Conservation (phyloP, 2,329 filamentous ascomycete genomes). For the Alternaria sp. region DNA sequence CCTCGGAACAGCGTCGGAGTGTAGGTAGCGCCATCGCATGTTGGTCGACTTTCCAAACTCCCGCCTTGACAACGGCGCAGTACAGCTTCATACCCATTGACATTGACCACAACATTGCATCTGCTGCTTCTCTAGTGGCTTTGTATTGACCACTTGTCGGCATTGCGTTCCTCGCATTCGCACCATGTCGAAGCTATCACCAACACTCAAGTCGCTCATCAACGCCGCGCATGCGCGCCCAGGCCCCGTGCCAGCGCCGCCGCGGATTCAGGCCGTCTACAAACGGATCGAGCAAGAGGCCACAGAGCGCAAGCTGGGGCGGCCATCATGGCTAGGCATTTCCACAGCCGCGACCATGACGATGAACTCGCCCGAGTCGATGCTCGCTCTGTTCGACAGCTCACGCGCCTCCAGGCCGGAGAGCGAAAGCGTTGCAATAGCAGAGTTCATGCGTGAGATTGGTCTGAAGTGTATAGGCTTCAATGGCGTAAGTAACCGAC, state of each 20-base stretch:
- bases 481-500: conserved; percentile 64
- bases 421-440: conserved; percentile 59
- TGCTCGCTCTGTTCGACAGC: conserved; percentile 67
- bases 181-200: conserved; percentile 50
- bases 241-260: conserved; percentile 46
- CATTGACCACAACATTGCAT: neutral
- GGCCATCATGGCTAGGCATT: conserved; percentile 50
- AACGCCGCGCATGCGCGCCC: conserved; percentile 49
- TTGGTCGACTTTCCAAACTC: conserved; percentile 9
- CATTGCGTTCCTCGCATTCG: neutral
- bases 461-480: conserved; percentile 81
- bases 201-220: conserved; percentile 48
- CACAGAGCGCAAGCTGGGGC: conserved; percentile 39
- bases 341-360: conserved; percentile 80
- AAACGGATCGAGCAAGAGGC: conserved; percentile 46
- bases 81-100: neutral
- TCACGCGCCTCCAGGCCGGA: conserved; percentile 33
- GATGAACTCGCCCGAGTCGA: conserved; percentile 82
- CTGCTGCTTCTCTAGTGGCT: neutral
- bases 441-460: conserved; percentile 77
- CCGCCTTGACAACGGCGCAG: neutral
- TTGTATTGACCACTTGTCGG: neutral
- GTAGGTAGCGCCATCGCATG: conserved; percentile 8
- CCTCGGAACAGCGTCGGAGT: conserved; percentile 18
- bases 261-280: conserved; percentile 44